Evolutionary conservation across 495 filamentous ascomycete genomes (phyloP), one percentile per base, ranked within the genome.

Genomic region (Endocarpon pusillum): DNA sequence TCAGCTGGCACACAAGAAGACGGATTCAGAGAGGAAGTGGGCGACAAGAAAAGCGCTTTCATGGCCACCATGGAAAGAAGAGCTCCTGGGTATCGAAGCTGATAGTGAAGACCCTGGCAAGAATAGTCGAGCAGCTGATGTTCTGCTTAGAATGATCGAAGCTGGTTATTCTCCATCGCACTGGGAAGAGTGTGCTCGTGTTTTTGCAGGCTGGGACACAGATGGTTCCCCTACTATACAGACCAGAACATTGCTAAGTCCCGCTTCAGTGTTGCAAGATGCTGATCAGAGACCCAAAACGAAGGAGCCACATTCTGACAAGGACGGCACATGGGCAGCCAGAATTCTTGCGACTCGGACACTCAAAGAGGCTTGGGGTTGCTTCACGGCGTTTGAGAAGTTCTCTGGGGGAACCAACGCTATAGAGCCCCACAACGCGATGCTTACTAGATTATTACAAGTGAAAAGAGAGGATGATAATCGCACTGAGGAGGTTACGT

Each of bases 31-130:
- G 47, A 63, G 57, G 8, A 61, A 68, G 42, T 74, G 61, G 54
- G 70, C 69, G 1, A 47, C 55, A 22, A 44, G 76, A 20, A 77
- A 81, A 52, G 59, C 67, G 3, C 55, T 55, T 0, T 69, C 64
- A 9, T 82, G 78, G 78, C 78, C 78, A 2, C 78, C 78, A 1
- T 83, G 71, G 72, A 79, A 76, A 33, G 63, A 71, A 44, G 67
- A 70, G 5, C 67, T 54, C 27, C 55, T 67, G 9, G 71, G 69
- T 2, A 60, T 74, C 16, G 73, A 78, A 49, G 56, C 58, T 16
- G 48, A 59, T 3, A 67, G 66, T 19, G 67, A 61, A 5, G 53
- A 58, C 28, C 68, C 75, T 27, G 66, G 67, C 20, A 61, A 66
- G 37, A 51, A 53, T n/a, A 73, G 73, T 28, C 64, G 70, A 27